Conservation (phyloP, 2,329 filamentous ascomycete species). For the Onygenales sp. region DNA sequence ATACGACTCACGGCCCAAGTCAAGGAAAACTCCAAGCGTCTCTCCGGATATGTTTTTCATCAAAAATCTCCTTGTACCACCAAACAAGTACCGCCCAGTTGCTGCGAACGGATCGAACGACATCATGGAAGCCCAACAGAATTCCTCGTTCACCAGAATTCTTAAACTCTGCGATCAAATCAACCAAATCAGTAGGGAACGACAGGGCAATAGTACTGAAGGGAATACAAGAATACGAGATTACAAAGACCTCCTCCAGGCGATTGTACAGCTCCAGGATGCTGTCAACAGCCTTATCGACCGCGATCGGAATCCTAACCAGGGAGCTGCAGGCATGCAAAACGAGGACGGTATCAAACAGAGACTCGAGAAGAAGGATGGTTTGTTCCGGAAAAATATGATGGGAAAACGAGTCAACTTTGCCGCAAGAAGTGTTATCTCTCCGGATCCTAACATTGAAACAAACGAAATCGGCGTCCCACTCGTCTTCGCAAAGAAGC, state of each 20-base stretch:
- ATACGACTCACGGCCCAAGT: conserved; percentile 65
- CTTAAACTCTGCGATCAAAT: conserved; percentile 65
- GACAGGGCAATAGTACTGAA: conserved; percentile 41
- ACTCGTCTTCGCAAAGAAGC: conserved; percentile 90
- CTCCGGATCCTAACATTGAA: conserved; percentile 95
- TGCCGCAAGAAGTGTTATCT: conserved; percentile 93
- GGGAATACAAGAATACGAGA: conserved; percentile 45
- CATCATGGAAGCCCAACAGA: conserved; percentile 81
- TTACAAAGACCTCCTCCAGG: conserved; percentile 68
- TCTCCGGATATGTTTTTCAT: conserved; percentile 91
- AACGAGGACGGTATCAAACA: conserved; percentile 96
- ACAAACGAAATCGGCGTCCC: conserved; percentile 98
- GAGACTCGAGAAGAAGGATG: conserved; percentile 96
- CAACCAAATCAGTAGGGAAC: conserved; percentile 62
- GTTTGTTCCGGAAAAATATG: conserved; percentile 98
- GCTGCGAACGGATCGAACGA: conserved; percentile 70
- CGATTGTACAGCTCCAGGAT: conserved; percentile 78
- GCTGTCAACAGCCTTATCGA: conserved; percentile 89
- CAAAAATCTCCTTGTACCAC: conserved; percentile 74
- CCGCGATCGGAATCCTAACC: conserved; percentile 72
- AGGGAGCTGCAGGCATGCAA: conserved; percentile 64
- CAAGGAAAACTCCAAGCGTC: conserved; percentile 49
- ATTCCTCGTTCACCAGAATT: conserved; percentile 77
- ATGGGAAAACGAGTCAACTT: conserved; percentile 99
- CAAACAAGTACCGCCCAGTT: conserved; percentile 84